Percentiles rank a stretch among this genome's conserved stretches.
Conservation (phyloP, 2,329 filamentous ascomycete genomes). For the Xylogone sp. region DNA sequence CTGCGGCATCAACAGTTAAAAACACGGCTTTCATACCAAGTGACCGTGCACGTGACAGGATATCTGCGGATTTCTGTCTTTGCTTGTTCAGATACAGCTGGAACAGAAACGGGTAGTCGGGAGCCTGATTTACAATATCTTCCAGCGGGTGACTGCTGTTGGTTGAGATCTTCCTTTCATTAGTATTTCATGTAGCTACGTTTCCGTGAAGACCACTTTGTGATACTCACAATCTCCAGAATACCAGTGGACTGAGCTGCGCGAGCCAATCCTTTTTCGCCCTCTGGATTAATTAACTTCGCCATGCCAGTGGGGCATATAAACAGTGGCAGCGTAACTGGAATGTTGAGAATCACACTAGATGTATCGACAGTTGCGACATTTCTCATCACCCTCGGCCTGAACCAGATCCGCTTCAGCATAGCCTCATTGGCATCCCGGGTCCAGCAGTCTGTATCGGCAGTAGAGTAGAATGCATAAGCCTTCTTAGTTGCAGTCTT, state of each 20-base stretch:
- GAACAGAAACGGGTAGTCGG: slow-evolving; percentile 39
- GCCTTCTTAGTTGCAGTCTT: slow-evolving; percentile 52
- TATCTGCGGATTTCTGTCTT: slow-evolving; percentile 40
- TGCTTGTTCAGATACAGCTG: slow-evolving; percentile 57
- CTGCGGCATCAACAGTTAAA: slow-evolving; percentile 52
- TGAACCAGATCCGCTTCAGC: slow-evolving; percentile 51
- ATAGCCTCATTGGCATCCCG: slow-evolving; percentile 49
- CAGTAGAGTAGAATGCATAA: slow-evolving; percentile 63
- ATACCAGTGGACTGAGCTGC: slow-evolving; percentile 62
- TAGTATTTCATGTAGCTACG: background rate
- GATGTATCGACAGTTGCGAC: slow-evolving; percentile 44
- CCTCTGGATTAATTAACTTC: slow-evolving; percentile 54
- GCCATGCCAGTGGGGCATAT: slow-evolving; percentile 59
- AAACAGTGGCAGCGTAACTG: slow-evolving; percentile 52
- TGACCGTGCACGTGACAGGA: slow-evolving; percentile 40
- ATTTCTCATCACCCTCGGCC: slow-evolving; percentile 53
- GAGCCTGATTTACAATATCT: slow-evolving; percentile 37
- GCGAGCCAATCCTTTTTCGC: slow-evolving; percentile 50
- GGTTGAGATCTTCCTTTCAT: slow-evolving; percentile 30
- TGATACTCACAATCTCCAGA: slow-evolving; percentile 70
- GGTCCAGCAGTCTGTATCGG: slow-evolving; percentile 62
- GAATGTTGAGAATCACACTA: slow-evolving; percentile 48
- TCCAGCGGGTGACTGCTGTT: slow-evolving; percentile 52
- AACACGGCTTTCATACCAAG: slow-evolving; percentile 47
- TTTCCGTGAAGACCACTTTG: background rate